Conservation (phyloP, 164 flowering plant genomes). For the Paratinospora sagittata region DNA sequence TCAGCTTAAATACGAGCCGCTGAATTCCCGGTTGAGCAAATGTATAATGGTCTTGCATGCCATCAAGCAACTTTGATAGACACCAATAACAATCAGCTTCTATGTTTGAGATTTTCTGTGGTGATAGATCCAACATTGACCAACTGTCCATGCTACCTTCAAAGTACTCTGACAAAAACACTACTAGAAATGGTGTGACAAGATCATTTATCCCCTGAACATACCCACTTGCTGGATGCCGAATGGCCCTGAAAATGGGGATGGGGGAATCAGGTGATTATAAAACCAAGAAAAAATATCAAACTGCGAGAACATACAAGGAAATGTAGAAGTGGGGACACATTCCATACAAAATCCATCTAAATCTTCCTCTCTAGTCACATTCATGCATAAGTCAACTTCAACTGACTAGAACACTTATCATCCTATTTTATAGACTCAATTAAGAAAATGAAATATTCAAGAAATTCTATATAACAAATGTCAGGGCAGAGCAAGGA, state of each 20-base stretch:
- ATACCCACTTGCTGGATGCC: slow-evolving; percentile 99
- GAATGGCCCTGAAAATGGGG: slow-evolving; percentile 70
- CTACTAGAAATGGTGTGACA: slow-evolving; percentile 88
- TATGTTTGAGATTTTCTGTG: slow-evolving; percentile 49
- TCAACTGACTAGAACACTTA: too few species aligned
- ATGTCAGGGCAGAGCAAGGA: too few species aligned
- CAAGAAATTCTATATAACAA: too few species aligned
- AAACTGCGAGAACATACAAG: neutral
- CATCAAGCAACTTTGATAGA: slow-evolving; percentile 87
- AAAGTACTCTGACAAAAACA: slow-evolving; percentile 83
- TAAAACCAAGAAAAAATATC: neutral
- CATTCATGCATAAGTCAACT: neutral
- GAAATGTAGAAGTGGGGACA: too few species aligned
- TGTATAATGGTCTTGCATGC: slow-evolving; percentile 98
- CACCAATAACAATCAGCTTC: slow-evolving; percentile 99
- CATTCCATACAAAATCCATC: too few species aligned
- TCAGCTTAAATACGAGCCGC: slow-evolving; percentile 88
- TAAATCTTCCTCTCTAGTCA: neutral
- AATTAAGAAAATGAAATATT: too few species aligned
- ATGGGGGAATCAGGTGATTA: neutral
- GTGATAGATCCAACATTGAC: slow-evolving; percentile 55
- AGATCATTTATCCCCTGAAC: slow-evolving; percentile 99
- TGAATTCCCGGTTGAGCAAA: slow-evolving; percentile 99
- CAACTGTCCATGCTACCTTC: slow-evolving; percentile 74
- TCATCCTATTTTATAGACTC: too few species aligned